Evolutionary conservation across 768 basidiomycete species (phyloP), one percentile per base, ranked within the genome.

Genomic region (Boletus speciosus): DNA sequence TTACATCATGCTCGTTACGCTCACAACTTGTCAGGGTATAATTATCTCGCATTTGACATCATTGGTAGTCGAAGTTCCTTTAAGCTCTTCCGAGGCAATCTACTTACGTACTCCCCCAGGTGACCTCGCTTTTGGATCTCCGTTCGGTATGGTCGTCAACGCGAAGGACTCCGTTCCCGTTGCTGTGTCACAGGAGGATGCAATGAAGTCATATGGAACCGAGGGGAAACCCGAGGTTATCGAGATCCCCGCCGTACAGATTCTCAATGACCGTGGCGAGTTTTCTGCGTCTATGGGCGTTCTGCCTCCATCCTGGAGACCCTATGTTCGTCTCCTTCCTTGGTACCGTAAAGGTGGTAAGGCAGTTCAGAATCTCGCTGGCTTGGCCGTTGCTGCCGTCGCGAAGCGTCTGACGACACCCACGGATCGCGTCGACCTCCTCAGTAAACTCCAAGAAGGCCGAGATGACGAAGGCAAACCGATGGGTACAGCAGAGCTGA

Each of bases 261-360:
- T 95, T 59, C 79, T 96, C 43, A 94, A 95, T 67, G 85, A 86
- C 51, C 86, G 93, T 21, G 93, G 93, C 55, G 91, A 92, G 66
- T 94, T 80, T 70, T 88, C 88, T 4, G 90, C 90, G 56, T 84
- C 90, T 0, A 83, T 93, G 76, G 93, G 92, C 12, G 84, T 82
- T 10, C 75, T 94, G 15, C 88, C 90, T 0, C 76, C 82, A 2
- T 82, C 76, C 73, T 83, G 86, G 79, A 81, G 88, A 29, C 87
- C 88, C 3, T 71, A 82, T 56, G 80, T 79, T 38, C 76, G 77
- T 57, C 77, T 77, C 41, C 71, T 89, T 50, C 92, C 90, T n/a
- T 90, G 90, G 86, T 93, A 84, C 72, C 72, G 75, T 12, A 76
- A 80, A 55, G 90, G 92, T 16, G 70, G 76, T 37, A 73, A 81